Evolutionary conservation across 2,329 filamentous ascomycete species (phyloP), one percentile per base, ranked within the genome.

Genomic region (Coniochaeta pulveracea): DNA sequence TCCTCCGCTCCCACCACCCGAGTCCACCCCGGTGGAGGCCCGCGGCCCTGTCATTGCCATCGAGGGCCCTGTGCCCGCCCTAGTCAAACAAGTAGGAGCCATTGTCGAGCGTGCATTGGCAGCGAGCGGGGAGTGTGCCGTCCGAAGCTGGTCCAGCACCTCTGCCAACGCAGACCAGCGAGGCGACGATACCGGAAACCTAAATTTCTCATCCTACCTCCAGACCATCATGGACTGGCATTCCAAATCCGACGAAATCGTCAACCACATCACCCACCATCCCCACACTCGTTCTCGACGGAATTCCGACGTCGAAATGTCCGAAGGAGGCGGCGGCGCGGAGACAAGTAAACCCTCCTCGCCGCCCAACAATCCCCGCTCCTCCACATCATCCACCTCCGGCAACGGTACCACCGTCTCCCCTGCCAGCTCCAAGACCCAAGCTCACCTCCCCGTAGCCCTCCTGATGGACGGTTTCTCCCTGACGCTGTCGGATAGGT

Each of bases 21-120:
- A 51, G 5, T 46, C 44, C 4, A 42, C 47, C 3, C 40, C 41
- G 2, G 50, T 56, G 38, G 56, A 63, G 43, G 60, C 63, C 6
- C 72, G 86, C n/a, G 88, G 89, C 0, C 73, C 82, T 1, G 71
- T 95, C 23, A 78, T 96, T 40, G 80, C 84, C 1, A 62, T 96
- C 18, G 89, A 96, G 54, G 88, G 88, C 1, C 67, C 80, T 12
- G 71, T 79, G 37, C 42, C 51, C 6, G 47, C 48, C n/a, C 44
- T 71, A 15, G 49, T 72, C 8, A 53, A 60, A 2, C 64, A 70
- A 8, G 72, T 83, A 4, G 76, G 84, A 4, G 59, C 66, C 3
- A 68, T 72, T 12, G 72, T 94, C 14, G 69, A 80, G 35, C 63
- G 66, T 21, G 79, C 77, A 44, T 61, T 93, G 26, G 43, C 48